Base-by-base conservation (phyloP, 257 asterid species). In the Ligustrum vulgare region DNA sequence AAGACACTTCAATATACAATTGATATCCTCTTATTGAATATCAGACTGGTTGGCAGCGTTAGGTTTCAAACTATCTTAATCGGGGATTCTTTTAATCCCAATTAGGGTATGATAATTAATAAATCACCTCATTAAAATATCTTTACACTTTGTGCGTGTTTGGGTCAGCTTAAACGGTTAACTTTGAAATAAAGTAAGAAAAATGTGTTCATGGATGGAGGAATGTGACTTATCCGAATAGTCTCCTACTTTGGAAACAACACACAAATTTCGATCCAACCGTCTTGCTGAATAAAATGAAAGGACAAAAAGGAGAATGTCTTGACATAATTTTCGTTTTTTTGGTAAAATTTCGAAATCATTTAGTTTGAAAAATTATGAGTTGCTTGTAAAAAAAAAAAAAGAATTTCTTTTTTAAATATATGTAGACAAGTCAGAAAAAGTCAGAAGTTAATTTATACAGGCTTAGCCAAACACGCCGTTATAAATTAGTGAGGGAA, bases 1-100 rank as follows among this genome's bases (percentile, higher is more conserved):
- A 75, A 32, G 28, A 72, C 15, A 2, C 13, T 18, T 8, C 36
- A 58, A 35, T 22, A n/a, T 41, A 22, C 34, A 72, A 74, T 65
- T 37, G 80, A 51, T 16, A 65, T 70, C 35, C 10, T 11, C 18
- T 32, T 35, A 47, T 31, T 1, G 51, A 22, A 11, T 62, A 35
- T 77, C 69, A 49, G 25, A 23, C 8, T 70, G 65, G 85, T 71
- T 65, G 85, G 85, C 78, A 71, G 25, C 3, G 78, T 73, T 70
- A 77, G 79, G 81, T 34, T 8, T 60, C 54, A 23, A 72, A 63
- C 69, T 2, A 51, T 51, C 23, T 18, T 16, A 51, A 6, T 51
- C 23, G 69, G 47, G 65, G 41, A 49, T 80, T 31, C 9, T 60
- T 63, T 66, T 3, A 67, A 47, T 35, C 64, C 23, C 41, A 72